Conservation (phyloP, 768 basidiomycete species). For the Candolleomyces eurysporus region DNA sequence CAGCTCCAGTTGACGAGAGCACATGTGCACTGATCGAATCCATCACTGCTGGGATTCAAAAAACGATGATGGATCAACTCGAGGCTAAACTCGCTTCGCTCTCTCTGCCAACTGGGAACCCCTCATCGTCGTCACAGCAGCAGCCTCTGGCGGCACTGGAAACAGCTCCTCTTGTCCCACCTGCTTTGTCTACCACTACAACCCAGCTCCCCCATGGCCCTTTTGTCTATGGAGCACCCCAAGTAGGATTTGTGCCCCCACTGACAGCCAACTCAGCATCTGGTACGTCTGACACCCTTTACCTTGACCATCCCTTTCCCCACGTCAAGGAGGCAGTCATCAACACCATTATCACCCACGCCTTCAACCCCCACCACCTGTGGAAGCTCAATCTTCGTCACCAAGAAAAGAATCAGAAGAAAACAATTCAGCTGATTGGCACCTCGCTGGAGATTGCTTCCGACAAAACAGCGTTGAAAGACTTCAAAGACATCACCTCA, state of each 20-base stretch:
- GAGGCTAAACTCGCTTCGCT: too few species aligned
- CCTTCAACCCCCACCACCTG: background rate
- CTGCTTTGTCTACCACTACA: background rate
- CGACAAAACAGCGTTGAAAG: background rate
- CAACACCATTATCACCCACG: background rate
- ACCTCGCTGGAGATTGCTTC: background rate
- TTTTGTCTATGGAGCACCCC: too few species aligned
- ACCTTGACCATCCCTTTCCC: background rate
- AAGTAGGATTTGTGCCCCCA: background rate
- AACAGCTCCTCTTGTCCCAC: background rate
- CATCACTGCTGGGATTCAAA: too few species aligned
- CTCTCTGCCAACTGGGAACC: too few species aligned
- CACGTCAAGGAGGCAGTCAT: background rate
- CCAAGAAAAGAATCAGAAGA: background rate
- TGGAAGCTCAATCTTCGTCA: conserved; percentile 7
- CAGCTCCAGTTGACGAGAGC: too few species aligned
- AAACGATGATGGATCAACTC: too few species aligned
- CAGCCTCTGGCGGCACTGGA: too few species aligned
- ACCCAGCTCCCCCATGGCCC: too few species aligned
- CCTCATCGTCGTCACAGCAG: too few species aligned
- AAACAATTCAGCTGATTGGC: background rate
- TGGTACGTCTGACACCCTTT: background rate
- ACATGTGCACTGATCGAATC: too few species aligned
- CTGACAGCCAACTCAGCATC: background rate
- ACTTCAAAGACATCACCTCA: conserved; percentile 2